Conservation (phyloP, 352 stramenopile species). For the Pythium inflatum region DNA sequence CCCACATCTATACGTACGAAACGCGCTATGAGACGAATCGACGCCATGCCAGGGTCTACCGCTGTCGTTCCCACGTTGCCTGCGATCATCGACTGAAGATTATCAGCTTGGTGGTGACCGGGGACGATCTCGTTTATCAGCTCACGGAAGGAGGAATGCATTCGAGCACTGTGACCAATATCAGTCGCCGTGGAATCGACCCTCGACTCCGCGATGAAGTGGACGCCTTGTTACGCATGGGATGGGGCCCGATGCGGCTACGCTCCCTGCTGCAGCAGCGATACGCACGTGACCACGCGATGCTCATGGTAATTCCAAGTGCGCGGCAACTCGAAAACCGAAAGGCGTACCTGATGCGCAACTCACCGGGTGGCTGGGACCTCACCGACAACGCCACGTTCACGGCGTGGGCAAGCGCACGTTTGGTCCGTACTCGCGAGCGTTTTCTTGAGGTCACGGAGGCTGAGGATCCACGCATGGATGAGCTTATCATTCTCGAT, state of each 20-base stretch:
- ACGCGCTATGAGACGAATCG: not conserved
- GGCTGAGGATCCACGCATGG: not conserved
- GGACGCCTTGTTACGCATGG: not conserved
- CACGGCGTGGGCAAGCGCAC: constrained; percentile 1
- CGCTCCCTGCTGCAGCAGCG: not conserved
- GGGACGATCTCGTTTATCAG: too few relatives aligned
- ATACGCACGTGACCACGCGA: not conserved
- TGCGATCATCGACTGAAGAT: not conserved
- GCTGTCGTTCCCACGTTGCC: not conserved
- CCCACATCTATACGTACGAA: not conserved
- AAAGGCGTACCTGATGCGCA: constrained; percentile 13
- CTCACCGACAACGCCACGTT: not conserved
- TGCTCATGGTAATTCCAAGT: not conserved
- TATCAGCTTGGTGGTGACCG: not conserved
- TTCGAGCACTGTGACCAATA: too few relatives aligned
- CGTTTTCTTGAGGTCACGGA: not conserved
- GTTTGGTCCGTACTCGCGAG: not conserved
- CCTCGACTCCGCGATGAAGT: not conserved
- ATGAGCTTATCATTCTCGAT: constrained; percentile 7
- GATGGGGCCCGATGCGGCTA: not conserved
- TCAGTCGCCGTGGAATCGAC: not conserved
- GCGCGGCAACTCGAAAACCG: constrained; percentile 8
- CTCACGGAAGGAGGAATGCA: too few relatives aligned
- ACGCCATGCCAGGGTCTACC: not conserved
- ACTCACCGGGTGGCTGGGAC: not conserved